phyloP scores from a whole-genome alignment of 306 rosid genomes.

The Fragaria ananassa region DNA sequence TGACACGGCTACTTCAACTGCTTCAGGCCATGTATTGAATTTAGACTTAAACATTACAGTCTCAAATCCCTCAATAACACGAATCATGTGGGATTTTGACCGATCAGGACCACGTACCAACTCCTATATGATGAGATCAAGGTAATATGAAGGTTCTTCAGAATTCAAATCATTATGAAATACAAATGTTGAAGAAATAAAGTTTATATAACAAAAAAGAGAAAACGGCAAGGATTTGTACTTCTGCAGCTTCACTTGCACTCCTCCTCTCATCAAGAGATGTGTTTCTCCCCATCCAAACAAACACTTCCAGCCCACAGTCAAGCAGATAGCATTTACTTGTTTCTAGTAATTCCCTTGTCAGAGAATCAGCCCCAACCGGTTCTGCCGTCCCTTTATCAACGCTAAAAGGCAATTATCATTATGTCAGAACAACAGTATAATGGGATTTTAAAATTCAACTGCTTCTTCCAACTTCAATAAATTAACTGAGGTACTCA shows the following conservation, averaged over 20 bases:
- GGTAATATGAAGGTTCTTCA: conserved; percentile 26
- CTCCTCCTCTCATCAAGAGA: conserved; percentile 83
- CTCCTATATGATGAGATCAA: conserved; percentile 48
- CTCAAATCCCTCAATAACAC: conserved; percentile 95
- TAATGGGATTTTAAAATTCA: conserved; percentile 17
- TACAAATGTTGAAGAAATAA: conserved; percentile 9
- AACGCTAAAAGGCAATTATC: conserved; percentile 42
- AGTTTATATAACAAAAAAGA: not conserved
- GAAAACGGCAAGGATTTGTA: conserved; percentile 30
- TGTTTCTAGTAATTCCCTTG: conserved; percentile 71
- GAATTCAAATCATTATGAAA: conserved; percentile 23
- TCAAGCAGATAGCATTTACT: conserved; percentile 80
- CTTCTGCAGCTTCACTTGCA: conserved; percentile 82
- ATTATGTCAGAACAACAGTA: conserved; percentile 23
- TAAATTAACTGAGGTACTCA: not conserved
- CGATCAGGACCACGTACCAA: conserved; percentile 48
- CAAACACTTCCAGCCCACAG: conserved; percentile 81
- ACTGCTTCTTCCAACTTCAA: conserved; percentile 18
- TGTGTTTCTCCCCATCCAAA: conserved; percentile 91
- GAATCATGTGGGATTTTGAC: conserved; percentile 64
- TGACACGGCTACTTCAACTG: conserved; percentile 50
- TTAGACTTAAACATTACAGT: conserved; percentile 85
- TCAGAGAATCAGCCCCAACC: conserved; percentile 60
- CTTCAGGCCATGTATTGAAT: conserved; percentile 86
- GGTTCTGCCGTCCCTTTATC: conserved; percentile 73